Evolutionary conservation across 148 eudicot species (phyloP), one percentile per base, ranked within the genome.

Genomic region (Heliamphora exappendiculata): DNA sequence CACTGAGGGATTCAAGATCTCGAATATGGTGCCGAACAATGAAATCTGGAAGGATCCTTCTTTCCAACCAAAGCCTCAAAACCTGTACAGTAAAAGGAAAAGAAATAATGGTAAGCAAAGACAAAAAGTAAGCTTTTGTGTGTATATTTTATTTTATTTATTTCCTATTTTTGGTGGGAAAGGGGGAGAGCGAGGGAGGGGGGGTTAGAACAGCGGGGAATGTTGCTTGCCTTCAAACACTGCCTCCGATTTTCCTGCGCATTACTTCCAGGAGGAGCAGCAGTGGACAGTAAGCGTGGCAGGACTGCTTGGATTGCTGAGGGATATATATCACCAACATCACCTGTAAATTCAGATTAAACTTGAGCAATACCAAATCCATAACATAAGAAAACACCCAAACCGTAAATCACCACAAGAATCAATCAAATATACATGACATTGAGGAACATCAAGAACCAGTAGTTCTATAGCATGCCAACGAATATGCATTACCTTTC

Each of bases 231-330:
- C 92, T 96, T 96, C 86, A 91, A 81, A 79, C 99, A 96, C 79
- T 96, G 99, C 83, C 87, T 83, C 77, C 96, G 96, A 77, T 96
- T 96, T 84, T 93, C 99, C 81, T 81, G 88, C 54, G 87, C 89
- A 79, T 89, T 88, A 83, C 92, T 87, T 71, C 99, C 95, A 79
- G 94, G 83, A 60, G 99, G 99, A 77, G 99, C 99, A 84, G 99
- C 99, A 87, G 97, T 95, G 67, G 85, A 84, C 72, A 96, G 66
- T 50, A 96, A 82, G 51, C 98, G 99, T 28, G 85, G 88, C 84
- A 96, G 87, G 33, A 85, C 77, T 67, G 91, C 91, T 76, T 93
- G 93, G 39, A 96, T 86, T 68, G 91, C 91, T 53, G 97, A 89
- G 34, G 86, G 87, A 79, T 89, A 96, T 75, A 88, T 66, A 67